Percentiles rank a stretch among this genome's conserved stretches.
phyloP scores from a whole-genome alignment of 352 stramenopile genomes.

The Globisporangium splendens region DNA sequence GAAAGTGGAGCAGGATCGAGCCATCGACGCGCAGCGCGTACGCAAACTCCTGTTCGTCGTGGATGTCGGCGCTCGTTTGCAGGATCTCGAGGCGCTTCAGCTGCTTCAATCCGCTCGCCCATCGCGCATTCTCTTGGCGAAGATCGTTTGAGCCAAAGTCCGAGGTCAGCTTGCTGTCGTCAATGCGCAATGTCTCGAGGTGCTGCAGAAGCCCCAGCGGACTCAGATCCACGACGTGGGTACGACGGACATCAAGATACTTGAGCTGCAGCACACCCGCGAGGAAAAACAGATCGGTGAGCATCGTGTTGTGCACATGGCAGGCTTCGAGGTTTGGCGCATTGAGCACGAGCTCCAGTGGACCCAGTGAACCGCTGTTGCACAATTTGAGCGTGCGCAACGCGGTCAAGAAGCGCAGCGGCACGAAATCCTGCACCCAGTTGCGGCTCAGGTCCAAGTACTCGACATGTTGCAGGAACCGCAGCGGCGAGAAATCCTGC shows the following conservation, averaged over 20 bases:
- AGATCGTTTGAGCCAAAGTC: slow-evolving; percentile 1
- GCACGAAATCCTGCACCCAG: slow-evolving; percentile 30
- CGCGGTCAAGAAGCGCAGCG: slow-evolving; percentile 23
- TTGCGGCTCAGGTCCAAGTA: slow-evolving; percentile 47
- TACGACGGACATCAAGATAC: slow-evolving; percentile 45
- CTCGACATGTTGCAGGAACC: slow-evolving; percentile 18
- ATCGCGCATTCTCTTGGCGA: slow-evolving; percentile 13
- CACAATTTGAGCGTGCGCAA: slow-evolving; percentile 33
- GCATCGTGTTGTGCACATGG: slow-evolving; percentile 39
- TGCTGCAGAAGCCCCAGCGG: slow-evolving; percentile 24
- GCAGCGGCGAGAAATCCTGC: slow-evolving; percentile 31
- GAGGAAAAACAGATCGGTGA: slow-evolving; percentile 36
- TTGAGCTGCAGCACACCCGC: slow-evolving; percentile 15
- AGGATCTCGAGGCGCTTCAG: slow-evolving; percentile 37
- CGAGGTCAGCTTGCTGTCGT: slow-evolving; percentile 14
- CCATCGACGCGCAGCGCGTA: slow-evolving; percentile 33
- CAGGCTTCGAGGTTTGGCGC: slow-evolving; percentile 24
- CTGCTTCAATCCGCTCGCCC: slow-evolving; percentile 25
- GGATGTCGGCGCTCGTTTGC: slow-evolving; percentile 21
- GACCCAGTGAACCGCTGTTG: slow-evolving; percentile 30
- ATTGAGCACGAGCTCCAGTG: slow-evolving; percentile 25
- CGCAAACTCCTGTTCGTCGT: slow-evolving; percentile 23
- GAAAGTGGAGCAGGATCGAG: slow-evolving; percentile 26
- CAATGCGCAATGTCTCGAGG: slow-evolving; percentile 40
- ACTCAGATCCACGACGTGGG: slow-evolving; percentile 27